Evolutionary conservation across 2,329 filamentous ascomycete genomes (phyloP).

Genomic region (Aspergillus luchuensis): DNA sequence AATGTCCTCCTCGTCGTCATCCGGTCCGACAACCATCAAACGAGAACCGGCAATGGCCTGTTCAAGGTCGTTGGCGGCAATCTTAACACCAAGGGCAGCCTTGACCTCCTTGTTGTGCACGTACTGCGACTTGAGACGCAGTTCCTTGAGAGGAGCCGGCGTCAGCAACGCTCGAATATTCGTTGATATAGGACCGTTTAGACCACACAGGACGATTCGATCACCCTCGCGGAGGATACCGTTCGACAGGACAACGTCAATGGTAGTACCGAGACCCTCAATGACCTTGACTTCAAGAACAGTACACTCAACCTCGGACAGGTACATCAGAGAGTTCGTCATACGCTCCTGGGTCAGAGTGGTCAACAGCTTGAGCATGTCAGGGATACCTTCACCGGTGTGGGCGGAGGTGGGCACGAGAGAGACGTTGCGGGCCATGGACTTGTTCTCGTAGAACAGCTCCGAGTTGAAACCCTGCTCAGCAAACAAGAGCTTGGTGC

Average conservation of each 20-base stretch:
- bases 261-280: slow-evolving; percentile 97
- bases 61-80: slow-evolving; percentile 92
- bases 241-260: slow-evolving; percentile 95
- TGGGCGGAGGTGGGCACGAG: slow-evolving; percentile 95
- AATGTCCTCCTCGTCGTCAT: slow-evolving; percentile 95
- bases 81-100: slow-evolving; percentile 97
- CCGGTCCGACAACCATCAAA: slow-evolving; percentile 87
- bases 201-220: slow-evolving; percentile 90
- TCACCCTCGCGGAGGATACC: slow-evolving; percentile 94
- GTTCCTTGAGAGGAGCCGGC: slow-evolving; percentile 86
- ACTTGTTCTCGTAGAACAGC: slow-evolving; percentile 97
- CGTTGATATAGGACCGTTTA: slow-evolving; percentile 92
- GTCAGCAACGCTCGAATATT: slow-evolving; percentile 94
- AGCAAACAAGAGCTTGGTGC: slow-evolving; percentile 90
- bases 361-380: slow-evolving; percentile 95
- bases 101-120: slow-evolving; percentile 99
- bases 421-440: slow-evolving; percentile 92
- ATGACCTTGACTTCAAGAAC: slow-evolving; percentile 99
- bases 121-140: slow-evolving; percentile 93
- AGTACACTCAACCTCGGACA: slow-evolving; percentile 95
- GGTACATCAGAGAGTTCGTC: slow-evolving; percentile 96
- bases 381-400: slow-evolving; percentile 98
- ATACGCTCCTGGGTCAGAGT: slow-evolving; percentile 95
- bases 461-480: slow-evolving; percentile 99
- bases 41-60: slow-evolving; percentile 95